Conservation (phyloP, 257 asterid species). For the Primulina huaijiensis region DNA sequence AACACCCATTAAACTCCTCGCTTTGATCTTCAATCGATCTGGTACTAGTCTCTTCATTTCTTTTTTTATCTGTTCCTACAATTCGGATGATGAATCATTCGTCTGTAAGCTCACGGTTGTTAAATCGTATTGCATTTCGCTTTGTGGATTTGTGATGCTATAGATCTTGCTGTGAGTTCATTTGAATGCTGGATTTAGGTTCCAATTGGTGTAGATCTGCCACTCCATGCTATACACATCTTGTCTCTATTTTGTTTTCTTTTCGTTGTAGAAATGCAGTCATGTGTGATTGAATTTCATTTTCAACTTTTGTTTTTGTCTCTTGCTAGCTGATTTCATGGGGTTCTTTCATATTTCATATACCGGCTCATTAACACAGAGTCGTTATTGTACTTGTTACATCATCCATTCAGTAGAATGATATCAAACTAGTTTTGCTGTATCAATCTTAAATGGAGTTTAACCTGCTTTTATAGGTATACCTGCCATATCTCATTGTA, state of each 20-base stretch:
- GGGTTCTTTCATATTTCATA: not conserved
- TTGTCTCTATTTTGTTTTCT: not conserved
- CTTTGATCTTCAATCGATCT: constrained; percentile 27
- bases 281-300: constrained; percentile 1
- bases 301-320: constrained; percentile 2
- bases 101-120: constrained; percentile 16
- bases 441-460: constrained; percentile 7
- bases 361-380: constrained; percentile 1
- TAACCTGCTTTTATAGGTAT: constrained; percentile 3
- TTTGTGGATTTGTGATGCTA: constrained; percentile 15
- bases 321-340: constrained; percentile 17
- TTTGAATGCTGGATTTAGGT: constrained; percentile 20
- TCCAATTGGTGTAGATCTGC: constrained; percentile 27
- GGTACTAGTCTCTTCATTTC: constrained; percentile 28
- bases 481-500: constrained; percentile 8
- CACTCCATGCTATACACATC: constrained; percentile 5
- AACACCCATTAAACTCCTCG: constrained; percentile 17
- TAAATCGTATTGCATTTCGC: constrained; percentile 18
- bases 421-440: not conserved
- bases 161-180: constrained; percentile 30
- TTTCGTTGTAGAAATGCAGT: constrained; percentile 29
- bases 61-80: constrained; percentile 16
- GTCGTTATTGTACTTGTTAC: not conserved
- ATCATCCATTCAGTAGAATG: not conserved
- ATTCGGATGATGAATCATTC: constrained; percentile 12